Evolutionary conservation across 768 basidiomycete genomes (phyloP).

Genomic region (Agaricus subrufescens): DNA sequence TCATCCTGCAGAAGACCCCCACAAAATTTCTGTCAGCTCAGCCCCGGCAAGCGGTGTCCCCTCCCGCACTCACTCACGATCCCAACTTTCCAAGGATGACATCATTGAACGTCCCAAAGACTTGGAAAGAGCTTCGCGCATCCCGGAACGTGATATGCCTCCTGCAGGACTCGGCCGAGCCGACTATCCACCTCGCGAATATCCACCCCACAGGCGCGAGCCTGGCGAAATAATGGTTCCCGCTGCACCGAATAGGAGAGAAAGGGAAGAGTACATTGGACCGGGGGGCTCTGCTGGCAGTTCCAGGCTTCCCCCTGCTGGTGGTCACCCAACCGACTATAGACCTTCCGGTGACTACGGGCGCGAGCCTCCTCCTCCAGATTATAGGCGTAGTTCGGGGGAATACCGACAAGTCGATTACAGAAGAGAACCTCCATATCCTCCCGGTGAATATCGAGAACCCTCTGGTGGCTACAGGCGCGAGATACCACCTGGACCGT

Average conservation of each 20-base stretch:
- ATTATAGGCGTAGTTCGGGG: not conserved
- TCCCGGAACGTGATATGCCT: slow-evolving; percentile 6
- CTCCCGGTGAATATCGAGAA: not conserved
- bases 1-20: not conserved
- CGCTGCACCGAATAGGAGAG: slow-evolving; percentile 1
- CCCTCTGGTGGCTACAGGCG: not conserved
- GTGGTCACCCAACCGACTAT: not conserved
- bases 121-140: slow-evolving; percentile 2
- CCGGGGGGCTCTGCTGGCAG: not conserved
- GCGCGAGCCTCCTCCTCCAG: slow-evolving; percentile 2
- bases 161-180: slow-evolving; percentile 5
- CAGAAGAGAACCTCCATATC: not conserved
- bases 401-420: not conserved
- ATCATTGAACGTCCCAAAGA: slow-evolving; percentile 4
- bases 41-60: slow-evolving; percentile 7
- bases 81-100: slow-evolving; percentile 5
- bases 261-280: slow-evolving; percentile 6
- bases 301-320: slow-evolving; percentile 3
- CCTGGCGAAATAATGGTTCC: slow-evolving; percentile 6
- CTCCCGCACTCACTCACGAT: slow-evolving; percentile 8
- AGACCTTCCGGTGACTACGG: slow-evolving; percentile 2
- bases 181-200: slow-evolving; percentile 7
- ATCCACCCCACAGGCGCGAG: slow-evolving; percentile 8
- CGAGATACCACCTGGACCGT: not conserved
- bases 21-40: slow-evolving; percentile 10